Percentiles rank a stretch among this genome's conserved stretches.
These are phyloP conservation scores for Phytophthora pluvialis DNA, from an alignment of 352 stramenopile species.

Conservation along the genomic window DNA sequence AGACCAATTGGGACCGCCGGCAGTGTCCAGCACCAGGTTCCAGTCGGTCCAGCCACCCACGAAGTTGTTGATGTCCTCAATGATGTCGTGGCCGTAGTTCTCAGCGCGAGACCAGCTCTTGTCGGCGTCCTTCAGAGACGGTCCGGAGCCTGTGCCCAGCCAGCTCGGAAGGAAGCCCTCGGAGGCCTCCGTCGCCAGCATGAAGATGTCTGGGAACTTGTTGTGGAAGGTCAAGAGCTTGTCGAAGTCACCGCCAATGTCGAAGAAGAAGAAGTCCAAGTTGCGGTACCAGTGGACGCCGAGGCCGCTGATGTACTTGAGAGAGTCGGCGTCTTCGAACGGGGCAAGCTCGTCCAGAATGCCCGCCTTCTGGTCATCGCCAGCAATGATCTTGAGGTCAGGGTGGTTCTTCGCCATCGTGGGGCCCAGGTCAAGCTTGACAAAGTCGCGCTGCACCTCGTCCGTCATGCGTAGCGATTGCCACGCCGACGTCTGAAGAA, in stretches of 20 bases:
- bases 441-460: slow-evolving; percentile 67
- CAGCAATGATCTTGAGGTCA: slow-evolving; percentile 80
- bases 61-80: slow-evolving; percentile 80
- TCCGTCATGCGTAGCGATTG: slow-evolving; percentile 66
- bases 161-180: slow-evolving; percentile 61
- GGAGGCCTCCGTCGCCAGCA: slow-evolving; percentile 85
- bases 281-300: slow-evolving; percentile 90
- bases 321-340: slow-evolving; percentile 51
- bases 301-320: slow-evolving; percentile 84
- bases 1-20: slow-evolving; percentile 76
- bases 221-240: slow-evolving; percentile 60
- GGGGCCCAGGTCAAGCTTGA: slow-evolving; percentile 83
- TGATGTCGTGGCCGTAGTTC: slow-evolving; percentile 81
- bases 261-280: slow-evolving; percentile 58
- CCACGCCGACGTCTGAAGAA: slow-evolving; percentile 54
- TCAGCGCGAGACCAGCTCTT: slow-evolving; percentile 71
- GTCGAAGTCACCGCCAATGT: slow-evolving; percentile 49
- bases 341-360: slow-evolving; percentile 48
- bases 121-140: slow-evolving; percentile 49
- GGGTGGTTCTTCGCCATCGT: slow-evolving; percentile 70
- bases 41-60: slow-evolving; percentile 82
- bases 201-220: slow-evolving; percentile 73
- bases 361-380: slow-evolving; percentile 85
- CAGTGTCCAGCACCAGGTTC: slow-evolving; percentile 75
- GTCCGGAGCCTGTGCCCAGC: slow-evolving; percentile 48